Evolutionary conservation across 345 rosid genomes (phyloP).

Genomic region (Durio zibethinus): DNA sequence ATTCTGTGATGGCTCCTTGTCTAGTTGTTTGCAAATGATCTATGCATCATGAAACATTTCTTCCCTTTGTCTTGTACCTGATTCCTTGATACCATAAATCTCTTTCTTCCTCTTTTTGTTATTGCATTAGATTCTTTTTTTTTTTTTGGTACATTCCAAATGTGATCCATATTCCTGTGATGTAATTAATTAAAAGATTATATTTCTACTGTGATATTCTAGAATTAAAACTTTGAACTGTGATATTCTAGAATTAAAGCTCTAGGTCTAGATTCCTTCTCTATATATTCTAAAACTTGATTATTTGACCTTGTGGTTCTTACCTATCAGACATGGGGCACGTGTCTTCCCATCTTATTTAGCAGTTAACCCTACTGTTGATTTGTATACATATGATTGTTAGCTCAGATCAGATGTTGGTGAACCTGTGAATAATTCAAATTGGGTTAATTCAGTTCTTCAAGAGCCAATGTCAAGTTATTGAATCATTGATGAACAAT

Average conservation of each 20-base stretch:
- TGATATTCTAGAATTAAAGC: background rate
- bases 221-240: constrained; percentile 2
- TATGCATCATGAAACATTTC: background rate
- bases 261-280: background rate
- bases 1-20: background rate
- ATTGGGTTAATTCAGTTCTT: background rate
- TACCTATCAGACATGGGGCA: background rate
- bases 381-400: background rate
- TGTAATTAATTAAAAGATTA: background rate
- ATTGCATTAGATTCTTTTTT: background rate
- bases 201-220: background rate
- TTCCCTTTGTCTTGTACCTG: background rate
- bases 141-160: background rate
- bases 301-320: background rate
- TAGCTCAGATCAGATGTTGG: background rate
- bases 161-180: background rate
- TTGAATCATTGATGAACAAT: background rate
- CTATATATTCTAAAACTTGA: background rate
- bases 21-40: background rate
- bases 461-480: background rate
- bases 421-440: background rate
- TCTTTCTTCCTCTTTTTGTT: constrained; percentile 3
- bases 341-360: background rate
- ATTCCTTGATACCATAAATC: background rate
- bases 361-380: background rate